Percentiles rank a stretch among this genome's conserved stretches.
Conservation (phyloP, 371 early-diverging fungal species). For the Rhizopus microsporus region DNA sequence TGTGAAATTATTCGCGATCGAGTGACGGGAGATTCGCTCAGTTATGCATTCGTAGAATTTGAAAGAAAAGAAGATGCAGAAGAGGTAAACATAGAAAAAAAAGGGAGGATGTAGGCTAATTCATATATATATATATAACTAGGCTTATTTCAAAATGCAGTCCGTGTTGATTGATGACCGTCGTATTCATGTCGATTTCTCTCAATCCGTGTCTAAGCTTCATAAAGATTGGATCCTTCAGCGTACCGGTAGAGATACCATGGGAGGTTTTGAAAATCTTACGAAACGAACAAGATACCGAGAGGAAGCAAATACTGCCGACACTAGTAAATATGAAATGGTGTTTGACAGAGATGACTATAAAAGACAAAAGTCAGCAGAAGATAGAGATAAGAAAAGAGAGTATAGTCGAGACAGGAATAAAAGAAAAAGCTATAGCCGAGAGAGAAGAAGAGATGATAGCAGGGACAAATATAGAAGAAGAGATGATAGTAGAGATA, state of each 20-base stretch:
- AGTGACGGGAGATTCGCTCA: constrained; percentile 82
- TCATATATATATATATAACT: constrained; percentile 1
- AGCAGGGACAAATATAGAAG: constrained; percentile 9
- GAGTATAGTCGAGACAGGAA: constrained; percentile 11
- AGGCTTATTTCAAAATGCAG: constrained; percentile 88
- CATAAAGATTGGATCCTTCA: constrained; percentile 73
- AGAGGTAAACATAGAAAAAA: constrained; percentile 47
- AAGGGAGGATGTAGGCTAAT: not conserved
- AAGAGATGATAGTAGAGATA: constrained; percentile 13
- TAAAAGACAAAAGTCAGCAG: constrained; percentile 12
- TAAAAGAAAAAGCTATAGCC: constrained; percentile 10
- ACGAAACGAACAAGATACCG: constrained; percentile 49
- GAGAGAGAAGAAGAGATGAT: constrained; percentile 12
- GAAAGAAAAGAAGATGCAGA: constrained; percentile 86
- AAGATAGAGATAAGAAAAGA: constrained; percentile 17
- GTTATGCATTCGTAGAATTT: constrained; percentile 97
- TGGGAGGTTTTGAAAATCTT: constrained; percentile 56
- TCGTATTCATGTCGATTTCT: constrained; percentile 96
- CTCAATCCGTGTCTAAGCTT: constrained; percentile 91
- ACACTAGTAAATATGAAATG: constrained; percentile 39
- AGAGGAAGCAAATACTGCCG: constrained; percentile 26
- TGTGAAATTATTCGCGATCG: constrained; percentile 93
- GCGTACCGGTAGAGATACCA: constrained; percentile 47
- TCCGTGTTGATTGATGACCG: constrained; percentile 96
- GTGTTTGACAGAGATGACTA: constrained; percentile 43